A percentile compares a stretch with the other conserved stretches of the same genome.
Conservation (phyloP, 2,329 filamentous ascomycete species). For the Penicillium sp. region DNA sequence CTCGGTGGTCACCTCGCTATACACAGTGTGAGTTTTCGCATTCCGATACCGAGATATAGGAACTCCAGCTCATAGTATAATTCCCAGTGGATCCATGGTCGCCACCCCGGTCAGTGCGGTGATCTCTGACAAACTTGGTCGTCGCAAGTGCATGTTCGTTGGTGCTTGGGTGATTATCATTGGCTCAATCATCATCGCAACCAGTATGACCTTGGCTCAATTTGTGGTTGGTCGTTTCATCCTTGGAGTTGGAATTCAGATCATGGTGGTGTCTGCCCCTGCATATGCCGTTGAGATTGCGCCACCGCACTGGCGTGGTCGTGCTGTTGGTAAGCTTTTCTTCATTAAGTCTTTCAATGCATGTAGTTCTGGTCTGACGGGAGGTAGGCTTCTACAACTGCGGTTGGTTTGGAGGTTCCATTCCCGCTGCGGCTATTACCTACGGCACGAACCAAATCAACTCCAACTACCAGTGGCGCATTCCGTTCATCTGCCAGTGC, state of each 20-base stretch:
- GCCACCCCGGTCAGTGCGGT: constrained; percentile 44
- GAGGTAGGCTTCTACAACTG: constrained; percentile 52
- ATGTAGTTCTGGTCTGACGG: neutral
- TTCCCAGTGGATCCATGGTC: constrained; percentile 41
- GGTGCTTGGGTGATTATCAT: constrained; percentile 49
- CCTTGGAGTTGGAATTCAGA: constrained; percentile 49
- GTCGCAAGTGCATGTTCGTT: constrained; percentile 48
- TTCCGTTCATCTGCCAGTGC: constrained; percentile 68
- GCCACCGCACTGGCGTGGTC: constrained; percentile 54
- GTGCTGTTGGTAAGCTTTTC: constrained; percentile 42
- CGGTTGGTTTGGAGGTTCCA: constrained; percentile 55
- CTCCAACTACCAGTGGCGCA: constrained; percentile 58
- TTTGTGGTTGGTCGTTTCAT: constrained; percentile 52
- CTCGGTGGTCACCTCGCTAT: constrained; percentile 47
- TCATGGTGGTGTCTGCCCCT: constrained; percentile 53
- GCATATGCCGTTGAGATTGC: constrained; percentile 52
- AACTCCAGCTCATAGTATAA: neutral
- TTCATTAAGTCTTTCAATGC: neutral
- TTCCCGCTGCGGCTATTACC: constrained; percentile 53
- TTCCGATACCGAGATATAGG: too few relatives aligned
- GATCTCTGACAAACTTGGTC: constrained; percentile 48
- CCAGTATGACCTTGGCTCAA: constrained; percentile 35
- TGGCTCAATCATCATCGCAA: constrained; percentile 48
- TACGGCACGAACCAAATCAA: constrained; percentile 50
- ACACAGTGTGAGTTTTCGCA: constrained; percentile 46